Conservation (phyloP, 306 rosid genomes). For the Herpetospermum pedunculosum region DNA sequence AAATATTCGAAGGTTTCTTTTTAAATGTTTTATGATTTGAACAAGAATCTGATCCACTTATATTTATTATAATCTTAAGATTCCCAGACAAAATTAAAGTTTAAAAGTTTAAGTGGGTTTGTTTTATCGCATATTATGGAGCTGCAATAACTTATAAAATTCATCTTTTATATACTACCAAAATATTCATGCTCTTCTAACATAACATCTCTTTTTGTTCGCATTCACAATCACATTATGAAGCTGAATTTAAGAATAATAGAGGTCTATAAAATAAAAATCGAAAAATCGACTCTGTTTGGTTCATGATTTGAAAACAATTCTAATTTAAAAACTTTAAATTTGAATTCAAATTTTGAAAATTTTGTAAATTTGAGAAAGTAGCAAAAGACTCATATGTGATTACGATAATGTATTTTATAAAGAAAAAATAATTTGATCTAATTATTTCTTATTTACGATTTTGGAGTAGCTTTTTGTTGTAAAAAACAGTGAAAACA, state of each 20-base stretch:
- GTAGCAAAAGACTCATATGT: no score
- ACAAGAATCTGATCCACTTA: neutral
- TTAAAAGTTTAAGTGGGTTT: neutral
- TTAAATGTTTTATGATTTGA: neutral
- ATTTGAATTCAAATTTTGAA: no score
- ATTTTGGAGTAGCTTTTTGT: no score
- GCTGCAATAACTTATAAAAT: neutral
- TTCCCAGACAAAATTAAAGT: neutral
- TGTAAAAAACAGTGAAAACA: no score
- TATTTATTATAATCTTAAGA: neutral
- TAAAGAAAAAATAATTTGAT: no score
- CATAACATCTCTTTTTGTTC: neutral
- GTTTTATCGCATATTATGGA: neutral
- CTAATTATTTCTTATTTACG: no score
- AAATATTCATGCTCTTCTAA: neutral
- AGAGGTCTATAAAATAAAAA: no score
- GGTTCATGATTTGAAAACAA: no score
- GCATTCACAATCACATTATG: neutral
- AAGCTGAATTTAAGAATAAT: neutral
- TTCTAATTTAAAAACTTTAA: no score
- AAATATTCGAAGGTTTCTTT: neutral
- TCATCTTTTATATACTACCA: neutral
- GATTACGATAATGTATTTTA: no score
- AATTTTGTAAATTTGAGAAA: no score
- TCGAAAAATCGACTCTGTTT: no score